Evolutionary conservation across 345 rosid species (phyloP), one percentile per base, ranked within the genome.

Genomic region (Citrus maxima): DNA sequence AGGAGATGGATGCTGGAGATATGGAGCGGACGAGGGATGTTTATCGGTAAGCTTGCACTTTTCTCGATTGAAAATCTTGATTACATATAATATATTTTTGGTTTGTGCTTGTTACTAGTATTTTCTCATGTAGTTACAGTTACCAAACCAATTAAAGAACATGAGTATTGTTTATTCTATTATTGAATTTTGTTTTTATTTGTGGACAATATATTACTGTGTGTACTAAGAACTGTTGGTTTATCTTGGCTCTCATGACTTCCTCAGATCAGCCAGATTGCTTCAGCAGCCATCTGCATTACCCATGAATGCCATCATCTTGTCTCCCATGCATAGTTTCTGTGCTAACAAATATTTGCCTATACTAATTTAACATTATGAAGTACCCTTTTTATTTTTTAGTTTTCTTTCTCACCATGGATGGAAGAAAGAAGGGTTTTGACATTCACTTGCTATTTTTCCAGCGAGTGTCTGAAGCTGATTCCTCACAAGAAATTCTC

Each of bases 401-500:
- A 42, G 0, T 46, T 37, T 30, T 34, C 8, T 12, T 70, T 9
- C 6, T 75, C 5, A 22, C 73, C 24, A 25, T n/a, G 21, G 55
- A 49, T 46, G 32, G 59, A 46, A 25, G 37, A 67, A n/a, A 12
- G 24, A 46, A 70, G 38, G 60, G 27, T 6, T 70, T 74, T 78
- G 73, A 82, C 37, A 79, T 73, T 77, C 46, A 72, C 38, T 54
- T 82, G 58, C 28, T 5, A 70, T 72, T n/a, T 77, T 83, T 83
- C 19, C 82, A 93, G 98, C 83, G 95, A 92, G 79, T 93, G 98
- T 70, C 90, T 95, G 79, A 91, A 89, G 68, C 84, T 93, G 34
- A 95, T 95, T 38, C 98, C 98, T 10, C 95, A 95, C 56, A 72
- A 77, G 84, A 93, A 90, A 75, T 92, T 95, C 70, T 93, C 98